Percentiles rank a stretch among this genome's conserved stretches.
phyloP scores from a whole-genome alignment of 208 protist genomes.

The Acanthamoeba healyi region DNA sequence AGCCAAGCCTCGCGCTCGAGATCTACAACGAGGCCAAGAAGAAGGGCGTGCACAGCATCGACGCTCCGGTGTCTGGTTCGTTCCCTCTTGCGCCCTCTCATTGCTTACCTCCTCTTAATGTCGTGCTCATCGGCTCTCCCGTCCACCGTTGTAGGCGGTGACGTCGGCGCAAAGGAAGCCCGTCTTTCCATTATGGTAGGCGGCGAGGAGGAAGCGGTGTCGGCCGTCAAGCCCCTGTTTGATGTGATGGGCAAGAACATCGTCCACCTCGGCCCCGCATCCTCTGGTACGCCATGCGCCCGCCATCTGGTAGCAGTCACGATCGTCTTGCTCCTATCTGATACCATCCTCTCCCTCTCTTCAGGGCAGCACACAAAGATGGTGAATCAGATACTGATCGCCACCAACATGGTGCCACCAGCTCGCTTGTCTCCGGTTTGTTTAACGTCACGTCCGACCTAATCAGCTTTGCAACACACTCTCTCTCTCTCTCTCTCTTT shows the following conservation, averaged over 20 bases:
- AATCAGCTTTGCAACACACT: no score
- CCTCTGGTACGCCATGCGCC: no score
- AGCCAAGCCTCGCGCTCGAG: constrained; percentile 93
- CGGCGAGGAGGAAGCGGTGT: constrained; percentile 92
- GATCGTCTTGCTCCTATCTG: no score
- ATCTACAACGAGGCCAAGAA: constrained; percentile 90
- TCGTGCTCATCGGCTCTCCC: neutral
- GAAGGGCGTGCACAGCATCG: constrained; percentile 92
- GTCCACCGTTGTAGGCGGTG: constrained; percentile 21
- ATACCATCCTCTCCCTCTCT: no score
- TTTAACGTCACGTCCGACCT: no score
- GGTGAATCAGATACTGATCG: constrained; percentile 97
- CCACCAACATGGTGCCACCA: constrained; percentile 95
- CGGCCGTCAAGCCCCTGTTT: constrained; percentile 69
- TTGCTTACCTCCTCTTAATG: constrained; percentile 31
- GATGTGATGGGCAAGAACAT: constrained; percentile 82
- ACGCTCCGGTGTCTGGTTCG: constrained; percentile 93
- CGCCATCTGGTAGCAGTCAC: no score
- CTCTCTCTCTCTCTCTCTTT: no score
- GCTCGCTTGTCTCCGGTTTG: no score
- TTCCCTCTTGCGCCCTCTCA: neutral
- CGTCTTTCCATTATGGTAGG: constrained; percentile 97
- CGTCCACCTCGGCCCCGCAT: constrained; percentile 56
- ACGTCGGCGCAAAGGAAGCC: constrained; percentile 92
- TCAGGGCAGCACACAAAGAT: constrained; percentile 98